These are phyloP conservation scores for Neurospora sp. DNA, from an alignment of 495 filamentous ascomycete species.

Conservation along the genomic window DNA sequence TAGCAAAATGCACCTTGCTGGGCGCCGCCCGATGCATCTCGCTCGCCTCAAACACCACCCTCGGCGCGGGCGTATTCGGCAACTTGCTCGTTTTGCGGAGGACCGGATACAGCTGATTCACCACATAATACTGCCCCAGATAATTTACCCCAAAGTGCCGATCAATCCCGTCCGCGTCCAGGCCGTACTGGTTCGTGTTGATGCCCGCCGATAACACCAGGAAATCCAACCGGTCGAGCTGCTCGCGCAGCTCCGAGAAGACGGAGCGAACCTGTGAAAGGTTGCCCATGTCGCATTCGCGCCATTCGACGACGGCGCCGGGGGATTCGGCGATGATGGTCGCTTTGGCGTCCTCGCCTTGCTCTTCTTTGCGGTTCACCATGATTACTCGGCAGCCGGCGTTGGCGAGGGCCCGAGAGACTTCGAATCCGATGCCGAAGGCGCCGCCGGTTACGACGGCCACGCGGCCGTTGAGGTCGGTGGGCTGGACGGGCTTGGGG, in stretches of 20 bases:
- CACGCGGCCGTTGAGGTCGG: constrained; percentile 28
- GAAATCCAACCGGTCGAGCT: constrained; percentile 31
- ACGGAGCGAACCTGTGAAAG: constrained; percentile 29
- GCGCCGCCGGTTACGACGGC: constrained; percentile 48
- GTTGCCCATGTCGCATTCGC: constrained; percentile 32
- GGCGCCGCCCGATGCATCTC: constrained; percentile 43
- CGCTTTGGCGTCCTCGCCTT: constrained; percentile 27
- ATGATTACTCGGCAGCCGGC: constrained; percentile 25
- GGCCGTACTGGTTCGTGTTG: constrained; percentile 33
- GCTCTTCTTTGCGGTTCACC: constrained; percentile 32
- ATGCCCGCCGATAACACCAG: constrained; percentile 41
- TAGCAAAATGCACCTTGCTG: constrained; percentile 34
- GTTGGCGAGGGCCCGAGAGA: constrained; percentile 29
- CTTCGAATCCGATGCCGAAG: constrained; percentile 44
- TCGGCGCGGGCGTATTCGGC: constrained; percentile 19
- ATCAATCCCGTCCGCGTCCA: constrained; percentile 35
- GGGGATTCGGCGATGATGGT: constrained; percentile 23
- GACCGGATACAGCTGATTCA: constrained; percentile 33
- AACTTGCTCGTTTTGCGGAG: constrained; percentile 28
- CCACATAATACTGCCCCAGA: constrained; percentile 37
- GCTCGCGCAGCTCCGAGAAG: constrained; percentile 20
- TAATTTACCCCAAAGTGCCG: constrained; percentile 44
- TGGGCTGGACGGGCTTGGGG: constrained; percentile 15
- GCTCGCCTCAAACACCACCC: constrained; percentile 44
- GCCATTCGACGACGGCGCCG: constrained; percentile 29